Percentiles rank a stretch among this genome's conserved stretches.
phyloP scores from a whole-genome alignment of 1,284 basidiomycete genomes.

The Ceratobasidium papillatum region DNA sequence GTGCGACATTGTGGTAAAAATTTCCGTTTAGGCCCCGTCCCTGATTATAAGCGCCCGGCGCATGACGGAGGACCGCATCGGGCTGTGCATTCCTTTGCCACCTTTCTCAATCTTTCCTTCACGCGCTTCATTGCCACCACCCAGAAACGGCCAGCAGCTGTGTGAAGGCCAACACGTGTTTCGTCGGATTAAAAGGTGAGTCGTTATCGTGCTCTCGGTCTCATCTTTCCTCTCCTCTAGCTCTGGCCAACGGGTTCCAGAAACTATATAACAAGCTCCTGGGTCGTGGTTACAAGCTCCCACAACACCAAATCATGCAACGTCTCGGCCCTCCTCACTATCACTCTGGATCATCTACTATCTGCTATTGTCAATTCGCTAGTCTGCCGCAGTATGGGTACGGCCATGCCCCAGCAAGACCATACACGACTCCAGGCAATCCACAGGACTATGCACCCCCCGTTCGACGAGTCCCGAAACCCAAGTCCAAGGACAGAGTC shows the following conservation, averaged over 20 bases:
- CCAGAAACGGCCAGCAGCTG: not conserved
- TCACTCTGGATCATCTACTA: conserved; percentile 12
- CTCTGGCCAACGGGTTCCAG: conserved; percentile 6
- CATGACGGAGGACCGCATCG: not conserved
- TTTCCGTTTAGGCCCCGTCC: conserved; percentile 4
- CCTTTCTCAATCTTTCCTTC: not conserved
- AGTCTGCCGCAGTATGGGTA: conserved; percentile 2
- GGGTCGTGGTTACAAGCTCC: conserved; percentile 1
- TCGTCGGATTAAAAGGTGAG: not conserved
- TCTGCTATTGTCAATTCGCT: conserved; percentile 21
- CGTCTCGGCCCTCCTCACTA: conserved; percentile 21
- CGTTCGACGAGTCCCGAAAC: conserved; percentile 27
- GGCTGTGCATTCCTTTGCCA: not conserved
- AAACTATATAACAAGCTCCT: not conserved
- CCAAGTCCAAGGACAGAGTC: conserved; percentile 32
- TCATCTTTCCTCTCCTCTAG: not conserved
- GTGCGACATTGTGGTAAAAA: conserved; percentile 20
- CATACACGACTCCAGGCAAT: not conserved
- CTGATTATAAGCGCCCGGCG: conserved; percentile 10
- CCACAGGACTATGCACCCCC: conserved; percentile 26
- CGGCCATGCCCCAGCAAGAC: not conserved
- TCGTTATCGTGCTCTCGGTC: not conserved
- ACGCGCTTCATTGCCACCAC: not conserved
- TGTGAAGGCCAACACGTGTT: not conserved
- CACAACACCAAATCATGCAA: conserved; percentile 2